These are phyloP conservation scores for Alternaria ventricosa DNA, from an alignment of 2,329 filamentous ascomycete species.

Conservation along the genomic window DNA sequence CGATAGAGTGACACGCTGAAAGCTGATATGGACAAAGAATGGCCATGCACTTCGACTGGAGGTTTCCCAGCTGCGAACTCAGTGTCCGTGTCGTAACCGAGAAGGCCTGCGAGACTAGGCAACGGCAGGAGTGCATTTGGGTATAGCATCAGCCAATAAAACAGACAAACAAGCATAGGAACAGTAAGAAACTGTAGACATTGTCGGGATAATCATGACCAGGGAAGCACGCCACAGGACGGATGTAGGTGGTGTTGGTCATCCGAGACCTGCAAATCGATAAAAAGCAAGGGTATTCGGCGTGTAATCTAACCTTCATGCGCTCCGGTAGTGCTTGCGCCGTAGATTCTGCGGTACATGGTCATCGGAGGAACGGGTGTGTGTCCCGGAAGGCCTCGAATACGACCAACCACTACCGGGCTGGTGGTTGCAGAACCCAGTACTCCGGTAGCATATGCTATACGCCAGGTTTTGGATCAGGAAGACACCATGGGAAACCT, in stretches of 20 bases:
- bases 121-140: not conserved
- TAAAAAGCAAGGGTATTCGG: not conserved
- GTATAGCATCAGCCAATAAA: not conserved
- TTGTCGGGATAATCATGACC: not conserved
- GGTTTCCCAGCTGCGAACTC: constrained; percentile 12
- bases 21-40: not conserved
- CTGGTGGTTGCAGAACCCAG: constrained; percentile 10
- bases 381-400: constrained; percentile 10
- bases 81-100: constrained; percentile 11
- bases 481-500: not conserved
- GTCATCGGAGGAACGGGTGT: constrained; percentile 19
- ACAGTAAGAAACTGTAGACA: not conserved
- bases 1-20: not conserved
- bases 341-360: constrained; percentile 12
- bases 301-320: constrained; percentile 14
- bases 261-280: not conserved
- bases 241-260: not conserved
- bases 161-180: not conserved
- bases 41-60: not conserved
- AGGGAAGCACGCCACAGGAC: not conserved
- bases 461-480: not conserved
- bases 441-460: not conserved
- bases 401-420: constrained; percentile 13
- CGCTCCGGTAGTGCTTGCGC: constrained; percentile 18
- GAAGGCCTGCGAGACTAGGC: not conserved